These are phyloP conservation scores for Colletotrichum sp. DNA, from an alignment of 2,329 filamentous ascomycete genomes.

Conservation along the genomic window DNA sequence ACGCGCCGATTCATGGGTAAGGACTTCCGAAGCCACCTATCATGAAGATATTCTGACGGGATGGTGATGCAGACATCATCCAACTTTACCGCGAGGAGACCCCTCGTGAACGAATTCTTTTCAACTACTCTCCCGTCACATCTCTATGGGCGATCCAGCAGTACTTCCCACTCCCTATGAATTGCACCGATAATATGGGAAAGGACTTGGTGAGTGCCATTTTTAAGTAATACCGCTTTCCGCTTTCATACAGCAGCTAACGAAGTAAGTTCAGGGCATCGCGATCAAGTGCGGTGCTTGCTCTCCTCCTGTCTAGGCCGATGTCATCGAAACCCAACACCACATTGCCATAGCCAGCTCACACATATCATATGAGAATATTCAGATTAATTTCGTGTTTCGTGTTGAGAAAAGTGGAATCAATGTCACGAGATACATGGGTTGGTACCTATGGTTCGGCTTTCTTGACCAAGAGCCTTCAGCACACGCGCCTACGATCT, in stretches of 20 bases:
- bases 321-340: background rate
- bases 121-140: slow-evolving; percentile 13
- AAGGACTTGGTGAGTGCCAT: background rate
- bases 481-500: background rate
- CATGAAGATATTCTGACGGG: background rate
- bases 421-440: background rate
- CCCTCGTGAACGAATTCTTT: slow-evolving; percentile 4
- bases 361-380: background rate
- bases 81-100: slow-evolving; percentile 9
- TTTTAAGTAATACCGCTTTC: background rate
- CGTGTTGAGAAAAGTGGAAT: background rate
- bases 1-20: slow-evolving; percentile 6
- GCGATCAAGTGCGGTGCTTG: slow-evolving; percentile 4
- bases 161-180: background rate
- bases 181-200: background rate
- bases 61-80: background rate
- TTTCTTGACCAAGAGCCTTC: background rate
- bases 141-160: slow-evolving; percentile 14
- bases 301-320: background rate
- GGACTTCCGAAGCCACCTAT: background rate
- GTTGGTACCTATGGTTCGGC: background rate
- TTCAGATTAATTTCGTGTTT: background rate
- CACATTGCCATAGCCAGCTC: background rate
- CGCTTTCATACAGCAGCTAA: background rate
- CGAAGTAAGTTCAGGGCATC: background rate